Percentiles rank a stretch among this genome's conserved stretches.
Evolutionary conservation across 139 green algal species (phyloP).

Genomic region (Volvox africanus): DNA sequence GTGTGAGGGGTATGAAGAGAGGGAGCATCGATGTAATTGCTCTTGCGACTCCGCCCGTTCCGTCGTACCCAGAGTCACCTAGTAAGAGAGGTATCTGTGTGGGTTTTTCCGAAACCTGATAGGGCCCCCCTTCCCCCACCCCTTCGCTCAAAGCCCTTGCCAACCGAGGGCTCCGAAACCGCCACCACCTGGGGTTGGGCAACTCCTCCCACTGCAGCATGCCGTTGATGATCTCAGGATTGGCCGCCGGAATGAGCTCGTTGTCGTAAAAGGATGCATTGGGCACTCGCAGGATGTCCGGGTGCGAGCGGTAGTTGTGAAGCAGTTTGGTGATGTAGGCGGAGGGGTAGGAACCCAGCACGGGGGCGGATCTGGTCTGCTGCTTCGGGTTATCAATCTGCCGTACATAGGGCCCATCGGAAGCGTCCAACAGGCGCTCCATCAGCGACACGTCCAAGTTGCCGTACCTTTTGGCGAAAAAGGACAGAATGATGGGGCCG

Average conservation of each 20-base stretch:
- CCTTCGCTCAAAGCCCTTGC: background rate
- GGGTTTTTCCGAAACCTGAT: background rate
- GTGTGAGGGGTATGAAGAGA: no score
- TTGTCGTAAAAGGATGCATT: slow-evolving; percentile 81
- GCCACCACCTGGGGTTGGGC: slow-evolving; percentile 44
- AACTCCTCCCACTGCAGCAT: slow-evolving; percentile 56
- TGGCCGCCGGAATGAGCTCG: slow-evolving; percentile 49
- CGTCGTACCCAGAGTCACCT: no score
- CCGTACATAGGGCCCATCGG: background rate
- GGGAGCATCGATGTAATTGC: no score
- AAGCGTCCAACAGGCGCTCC: slow-evolving; percentile 48
- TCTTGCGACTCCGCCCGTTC: no score
- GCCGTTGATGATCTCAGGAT: slow-evolving; percentile 33
- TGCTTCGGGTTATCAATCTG: background rate
- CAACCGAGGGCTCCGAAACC: background rate
- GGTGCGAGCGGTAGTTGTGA: slow-evolving; percentile 87
- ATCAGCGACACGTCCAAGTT: slow-evolving; percentile 45
- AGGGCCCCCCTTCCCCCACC: background rate
- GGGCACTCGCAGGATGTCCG: slow-evolving; percentile 79
- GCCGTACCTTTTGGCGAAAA: slow-evolving; percentile 30
- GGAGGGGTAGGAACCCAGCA: slow-evolving; percentile 22
- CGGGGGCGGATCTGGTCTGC: background rate
- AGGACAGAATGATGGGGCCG: slow-evolving; percentile 62
- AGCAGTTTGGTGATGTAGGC: slow-evolving; percentile 73
- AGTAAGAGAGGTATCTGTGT: no score